Conservation (phyloP, 1,139 yeast species). For the Nakaseomyces uthaithaninus region DNA sequence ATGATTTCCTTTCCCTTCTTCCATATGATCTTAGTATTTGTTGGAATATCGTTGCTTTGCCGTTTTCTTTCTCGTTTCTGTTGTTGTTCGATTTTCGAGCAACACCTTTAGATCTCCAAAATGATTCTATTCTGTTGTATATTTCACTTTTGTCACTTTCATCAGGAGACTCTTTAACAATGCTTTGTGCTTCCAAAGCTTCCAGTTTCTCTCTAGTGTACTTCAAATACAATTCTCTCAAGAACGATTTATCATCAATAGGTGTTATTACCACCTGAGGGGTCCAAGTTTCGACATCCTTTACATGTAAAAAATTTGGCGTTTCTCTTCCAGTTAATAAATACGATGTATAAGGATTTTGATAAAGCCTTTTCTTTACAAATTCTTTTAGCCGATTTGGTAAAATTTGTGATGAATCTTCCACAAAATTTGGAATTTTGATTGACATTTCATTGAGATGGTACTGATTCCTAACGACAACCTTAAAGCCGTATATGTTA, state of each 20-base stretch:
- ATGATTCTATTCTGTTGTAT: slow-evolving; percentile 8
- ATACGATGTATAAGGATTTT: slow-evolving; percentile 15
- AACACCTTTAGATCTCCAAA: slow-evolving; percentile 7
- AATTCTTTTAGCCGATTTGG: slow-evolving; percentile 17
- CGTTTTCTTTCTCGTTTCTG: slow-evolving; percentile 10
- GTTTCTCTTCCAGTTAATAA: slow-evolving; percentile 15
- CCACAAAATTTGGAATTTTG: slow-evolving; percentile 15
- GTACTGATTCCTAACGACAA: slow-evolving; percentile 16
- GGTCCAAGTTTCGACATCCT: slow-evolving; percentile 28
- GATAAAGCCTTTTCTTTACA: slow-evolving; percentile 14
- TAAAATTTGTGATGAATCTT: slow-evolving; percentile 13
- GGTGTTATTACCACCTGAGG: slow-evolving; percentile 15
- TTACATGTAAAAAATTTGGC: slow-evolving; percentile 23
- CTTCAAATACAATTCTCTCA: slow-evolving; percentile 16
- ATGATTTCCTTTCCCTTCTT: slow-evolving; percentile 26
- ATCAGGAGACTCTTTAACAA: slow-evolving; percentile 10
- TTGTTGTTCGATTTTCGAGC: not conserved
- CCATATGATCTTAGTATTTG: slow-evolving; percentile 36
- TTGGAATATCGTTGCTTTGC: too few species aligned
- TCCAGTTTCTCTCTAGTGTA: slow-evolving; percentile 20
- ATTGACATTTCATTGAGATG: slow-evolving; percentile 12
- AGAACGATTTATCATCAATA: slow-evolving; percentile 10
- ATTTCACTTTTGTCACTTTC: slow-evolving; percentile 11
- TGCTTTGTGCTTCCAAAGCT: slow-evolving; percentile 18
- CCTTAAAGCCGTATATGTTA: slow-evolving; percentile 17